These are phyloP conservation scores for Debaryomyces singareniensis DNA, from an alignment of 1,139 yeast species.

Conservation along the genomic window DNA sequence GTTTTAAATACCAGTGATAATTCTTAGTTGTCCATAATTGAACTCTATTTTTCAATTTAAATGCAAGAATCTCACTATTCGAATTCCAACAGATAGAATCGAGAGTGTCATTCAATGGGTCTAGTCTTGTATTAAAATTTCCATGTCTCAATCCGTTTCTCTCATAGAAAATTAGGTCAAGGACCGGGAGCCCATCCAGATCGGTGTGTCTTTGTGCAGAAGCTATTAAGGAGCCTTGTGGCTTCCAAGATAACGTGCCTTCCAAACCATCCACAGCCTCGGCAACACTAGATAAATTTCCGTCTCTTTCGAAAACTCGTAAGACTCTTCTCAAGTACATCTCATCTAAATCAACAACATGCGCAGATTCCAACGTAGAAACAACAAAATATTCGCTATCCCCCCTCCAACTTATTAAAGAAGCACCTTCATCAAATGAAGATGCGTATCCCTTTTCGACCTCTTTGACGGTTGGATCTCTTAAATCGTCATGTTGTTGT, in stretches of 20 bases:
- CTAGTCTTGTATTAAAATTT: slow-evolving; percentile 65
- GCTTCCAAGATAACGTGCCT: slow-evolving; percentile 75
- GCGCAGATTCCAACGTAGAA: slow-evolving; percentile 50
- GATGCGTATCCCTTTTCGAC: slow-evolving; percentile 66
- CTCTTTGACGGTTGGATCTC: slow-evolving; percentile 89
- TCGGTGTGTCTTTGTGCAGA: slow-evolving; percentile 60
- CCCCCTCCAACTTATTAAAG: slow-evolving; percentile 83
- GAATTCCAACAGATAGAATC: slow-evolving; percentile 71
- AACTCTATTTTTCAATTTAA: slow-evolving; percentile 53
- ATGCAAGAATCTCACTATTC: slow-evolving; percentile 72
- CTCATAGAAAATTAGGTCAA: slow-evolving; percentile 76
- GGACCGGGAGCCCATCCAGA: slow-evolving; percentile 40
- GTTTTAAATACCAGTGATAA: slow-evolving; percentile 93
- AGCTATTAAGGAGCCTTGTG: slow-evolving; percentile 85
- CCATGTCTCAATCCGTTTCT: slow-evolving; percentile 92
- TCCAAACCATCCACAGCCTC: slow-evolving; percentile 88
- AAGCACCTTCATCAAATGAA: slow-evolving; percentile 38
- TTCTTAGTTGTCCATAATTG: slow-evolving; percentile 91
- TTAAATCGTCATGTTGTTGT: slow-evolving; percentile 46
- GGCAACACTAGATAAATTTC: slow-evolving; percentile 72
- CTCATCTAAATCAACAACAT: slow-evolving; percentile 36
- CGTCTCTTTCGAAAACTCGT: slow-evolving; percentile 77
- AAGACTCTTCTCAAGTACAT: slow-evolving; percentile 62
- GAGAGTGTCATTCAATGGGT: slow-evolving; percentile 41
- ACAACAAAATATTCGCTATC: slow-evolving; percentile 83